Evolutionary conservation across 2,329 filamentous ascomycete genomes (phyloP), one percentile per base, ranked within the genome.

Genomic region (Immersiporthe knoxdaviesiana): DNA sequence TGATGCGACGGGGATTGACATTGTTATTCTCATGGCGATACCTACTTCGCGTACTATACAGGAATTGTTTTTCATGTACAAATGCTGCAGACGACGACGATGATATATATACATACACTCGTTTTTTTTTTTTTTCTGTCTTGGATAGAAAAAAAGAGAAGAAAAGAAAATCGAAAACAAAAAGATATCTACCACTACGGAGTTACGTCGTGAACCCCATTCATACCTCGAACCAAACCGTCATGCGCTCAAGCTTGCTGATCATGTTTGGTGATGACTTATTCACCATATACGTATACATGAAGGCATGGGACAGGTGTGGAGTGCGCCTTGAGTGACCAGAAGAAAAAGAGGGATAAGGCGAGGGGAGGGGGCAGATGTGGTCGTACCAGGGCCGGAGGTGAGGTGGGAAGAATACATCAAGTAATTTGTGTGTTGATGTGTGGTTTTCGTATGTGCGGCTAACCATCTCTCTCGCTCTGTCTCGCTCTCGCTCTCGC

Each of bases 21-120:
- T 32, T 56, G 56, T 59, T 59, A 32, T 37, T 59, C 16, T 59
- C 32, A 59, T 37, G 56, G 37, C 56, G 56, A 59, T 59, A 59
- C 56, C 56, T 59, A 59, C 56, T 59, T 59, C 32, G 56, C 56
- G 56, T 59, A 59, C 56, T 59, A 37, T 59, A 37, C 30, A 37
- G 11, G 21, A 37, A n/a, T n/a, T 59, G 35, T 35, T 35, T 35
- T 37, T 14, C 56, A 35, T 30, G 32, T 59, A 59, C 32, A 37
- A 35, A 37, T n/a, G 18, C 18, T n/a, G 18, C 8, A 59, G 30
- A 59, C 32, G 56, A 59, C 24, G 4, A 56, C 18, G 56, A 59
- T 14, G 56, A 59, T 59, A 58, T 35, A 35, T 4, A 37, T n/a
- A n/a, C n/a, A n/a, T n/a, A n/a, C n/a, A n/a, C n/a, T n/a, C n/a